Evolutionary conservation across 1,139 yeast species (phyloP), one percentile per base, ranked within the genome.

Genomic region (Eremothecium gossypii): DNA sequence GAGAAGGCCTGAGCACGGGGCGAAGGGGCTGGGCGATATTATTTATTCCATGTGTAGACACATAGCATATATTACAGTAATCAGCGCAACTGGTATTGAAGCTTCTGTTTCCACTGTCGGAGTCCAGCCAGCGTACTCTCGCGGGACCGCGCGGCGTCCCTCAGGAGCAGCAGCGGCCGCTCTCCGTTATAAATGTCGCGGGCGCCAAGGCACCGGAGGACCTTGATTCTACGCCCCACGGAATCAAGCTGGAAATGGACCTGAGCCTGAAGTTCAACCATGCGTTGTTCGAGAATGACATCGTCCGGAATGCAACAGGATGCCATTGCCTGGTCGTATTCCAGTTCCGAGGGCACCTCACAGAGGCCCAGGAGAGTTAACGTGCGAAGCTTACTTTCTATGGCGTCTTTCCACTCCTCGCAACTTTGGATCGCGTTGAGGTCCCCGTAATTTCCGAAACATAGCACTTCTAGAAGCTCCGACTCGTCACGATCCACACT

Each of bases 131-230:
- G 11, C 9, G 42, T n/a, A 2, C 31, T 29, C 5, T 12, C 38
- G 27, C 39, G 33, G 6, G 45, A 14, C n/a, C 41, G 13, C 5
- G 8, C 28, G 6, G 30, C 33, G 7, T 29, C 36, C 7, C n/a
- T 10, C 9, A 38, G 37, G 8, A 50, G 14, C 2, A 35, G 39
- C 13, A 58, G 41, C 12, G 43, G 45, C 14, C 43, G 45, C 42
- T 58, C 63, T 32, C 42, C 41, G 30, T 48, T 44, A 37, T 58
- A 58, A 0, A 60, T 54, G 43, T 60, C 64, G 36, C 64, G 46
- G 32, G 54, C 43, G 35, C 50, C 58, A 12, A 39, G 36, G 34
- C 50, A 45, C 6, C 44, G 32, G 5, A 29, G 27, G 7, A 58
- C 43, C 4, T 33, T 38, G 1, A 51, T 50, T 1, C 28, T 26